Evolutionary conservation across 164 flowering plant genomes (phyloP).

Genomic region (Cinnamomum chago): DNA sequence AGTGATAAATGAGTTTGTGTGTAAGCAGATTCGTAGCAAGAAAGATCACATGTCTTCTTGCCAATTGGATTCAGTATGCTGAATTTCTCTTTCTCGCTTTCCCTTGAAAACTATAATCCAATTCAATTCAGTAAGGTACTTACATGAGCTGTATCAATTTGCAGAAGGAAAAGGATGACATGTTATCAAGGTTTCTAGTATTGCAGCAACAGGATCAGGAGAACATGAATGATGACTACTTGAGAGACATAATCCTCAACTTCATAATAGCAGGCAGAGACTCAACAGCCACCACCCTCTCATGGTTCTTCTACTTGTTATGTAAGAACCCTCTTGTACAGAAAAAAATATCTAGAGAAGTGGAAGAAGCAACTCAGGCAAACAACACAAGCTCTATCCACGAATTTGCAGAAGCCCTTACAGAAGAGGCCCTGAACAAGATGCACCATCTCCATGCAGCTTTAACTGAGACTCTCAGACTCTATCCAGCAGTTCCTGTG

Average conservation of each 20-base stretch:
- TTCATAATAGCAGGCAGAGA: conserved; percentile 72
- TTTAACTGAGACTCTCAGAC: conserved; percentile 75
- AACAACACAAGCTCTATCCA: background rate
- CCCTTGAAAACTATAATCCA: no score
- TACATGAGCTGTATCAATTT: no score
- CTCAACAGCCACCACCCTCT: conserved; percentile 45
- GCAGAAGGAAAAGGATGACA: conserved; percentile 30
- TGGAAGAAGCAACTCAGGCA: conserved; percentile 18
- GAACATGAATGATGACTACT: conserved; percentile 44
- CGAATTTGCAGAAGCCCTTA: conserved; percentile 37
- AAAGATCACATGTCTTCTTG: conserved; percentile 19
- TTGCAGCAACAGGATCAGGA: conserved; percentile 47
- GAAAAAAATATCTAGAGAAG: conserved; percentile 51
- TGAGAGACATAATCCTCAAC: conserved; percentile 59
- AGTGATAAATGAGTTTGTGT: conserved; percentile 43
- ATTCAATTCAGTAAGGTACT: no score
- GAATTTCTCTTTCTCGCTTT: no score
- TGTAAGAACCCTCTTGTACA: conserved; percentile 59
- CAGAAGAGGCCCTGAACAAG: conserved; percentile 55
- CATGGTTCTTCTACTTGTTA: conserved; percentile 73
- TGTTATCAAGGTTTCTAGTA: conserved; percentile 55
- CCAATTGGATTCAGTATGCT: no score
- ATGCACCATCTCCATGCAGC: conserved; percentile 92
- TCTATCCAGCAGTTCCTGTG: conserved; percentile 86
- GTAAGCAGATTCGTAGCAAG: conserved; percentile 34